Evolutionary conservation across 2,329 filamentous ascomycete species (phyloP).

Genomic region (Monilinia fructigena): DNA sequence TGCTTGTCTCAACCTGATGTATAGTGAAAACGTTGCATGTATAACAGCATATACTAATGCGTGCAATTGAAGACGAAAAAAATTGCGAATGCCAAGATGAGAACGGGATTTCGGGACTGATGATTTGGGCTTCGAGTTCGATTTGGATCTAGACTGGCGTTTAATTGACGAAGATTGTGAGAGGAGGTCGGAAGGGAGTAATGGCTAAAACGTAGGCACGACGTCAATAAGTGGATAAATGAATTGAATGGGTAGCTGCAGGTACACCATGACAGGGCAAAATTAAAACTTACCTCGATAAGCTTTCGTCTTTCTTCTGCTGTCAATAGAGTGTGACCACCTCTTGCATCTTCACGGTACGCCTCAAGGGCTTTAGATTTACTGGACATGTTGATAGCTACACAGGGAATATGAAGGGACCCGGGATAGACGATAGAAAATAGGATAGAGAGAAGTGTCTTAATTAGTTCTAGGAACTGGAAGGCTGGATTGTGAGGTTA

Average conservation of each 20-base stretch:
- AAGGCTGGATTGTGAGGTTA: constrained; percentile 14
- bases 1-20: constrained; percentile 76
- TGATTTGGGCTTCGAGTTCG: constrained; percentile 33
- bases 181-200: constrained; percentile 37
- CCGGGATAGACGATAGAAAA: not conserved
- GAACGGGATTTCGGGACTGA: constrained; percentile 29
- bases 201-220: constrained; percentile 32
- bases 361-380: constrained; percentile 33
- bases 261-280: constrained; percentile 18
- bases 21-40: constrained; percentile 83
- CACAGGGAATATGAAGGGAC: not conserved
- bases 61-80: constrained; percentile 63
- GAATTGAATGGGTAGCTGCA: constrained; percentile 15
- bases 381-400: constrained; percentile 12
- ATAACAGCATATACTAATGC: constrained; percentile 66
- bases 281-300: constrained; percentile 43
- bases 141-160: constrained; percentile 25
- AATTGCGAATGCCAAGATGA: constrained; percentile 58
- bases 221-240: constrained; percentile 27
- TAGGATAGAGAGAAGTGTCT: constrained; percentile 4
- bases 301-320: constrained; percentile 48
- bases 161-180: constrained; percentile 26
- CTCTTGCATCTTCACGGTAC: constrained; percentile 49
- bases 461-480: constrained; percentile 7
- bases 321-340: constrained; percentile 45